Percentiles rank a stretch among this genome's conserved stretches.
phyloP scores from a whole-genome alignment of 805 yeast genomes.

The Lipomyces yamanashiensis region DNA sequence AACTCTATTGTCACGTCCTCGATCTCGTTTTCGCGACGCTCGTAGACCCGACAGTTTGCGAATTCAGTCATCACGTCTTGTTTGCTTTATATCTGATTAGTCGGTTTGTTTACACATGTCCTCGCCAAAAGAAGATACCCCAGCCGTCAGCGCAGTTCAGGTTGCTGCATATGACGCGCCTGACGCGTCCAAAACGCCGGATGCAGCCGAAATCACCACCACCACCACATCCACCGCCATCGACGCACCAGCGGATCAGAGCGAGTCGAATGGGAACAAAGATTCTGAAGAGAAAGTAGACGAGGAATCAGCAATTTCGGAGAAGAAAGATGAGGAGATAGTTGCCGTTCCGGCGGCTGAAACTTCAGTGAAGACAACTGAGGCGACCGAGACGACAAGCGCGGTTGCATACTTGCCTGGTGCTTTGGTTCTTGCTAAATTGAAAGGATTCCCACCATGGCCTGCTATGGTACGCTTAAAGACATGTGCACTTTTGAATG shows the following conservation, averaged over 20 bases:
- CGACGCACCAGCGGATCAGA: conserved; percentile 10
- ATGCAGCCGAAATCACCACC: conserved; percentile 7
- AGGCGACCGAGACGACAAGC: neutral
- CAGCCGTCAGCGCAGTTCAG: neutral
- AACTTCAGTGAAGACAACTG: neutral
- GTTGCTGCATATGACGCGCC: conserved; percentile 7
- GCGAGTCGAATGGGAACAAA: neutral
- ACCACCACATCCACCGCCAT: conserved; percentile 14
- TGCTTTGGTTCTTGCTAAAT: conserved; percentile 70
- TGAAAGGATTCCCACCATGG: conserved; percentile 89
- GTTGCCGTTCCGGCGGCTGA: conserved; percentile 10
- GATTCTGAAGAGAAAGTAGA: conserved; percentile 10
- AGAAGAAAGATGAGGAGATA: neutral
- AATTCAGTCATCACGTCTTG: neutral
- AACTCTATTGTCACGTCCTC: too few relatives aligned
- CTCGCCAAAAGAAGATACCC: conserved; percentile 1
- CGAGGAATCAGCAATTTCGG: neutral
- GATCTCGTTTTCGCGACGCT: too few relatives aligned
- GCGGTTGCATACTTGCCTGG: conserved; percentile 51
- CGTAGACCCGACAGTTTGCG: too few relatives aligned
- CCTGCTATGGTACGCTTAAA: conserved; percentile 68
- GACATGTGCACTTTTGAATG: neutral
- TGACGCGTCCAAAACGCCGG: conserved; percentile 9
- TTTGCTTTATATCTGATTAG: neutral
- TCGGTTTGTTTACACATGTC: neutral